Percentiles rank a stretch among this genome's conserved stretches.
Evolutionary conservation across 2,329 filamentous ascomycete genomes (phyloP).

Genomic region (Monosporascus sp.): DNA sequence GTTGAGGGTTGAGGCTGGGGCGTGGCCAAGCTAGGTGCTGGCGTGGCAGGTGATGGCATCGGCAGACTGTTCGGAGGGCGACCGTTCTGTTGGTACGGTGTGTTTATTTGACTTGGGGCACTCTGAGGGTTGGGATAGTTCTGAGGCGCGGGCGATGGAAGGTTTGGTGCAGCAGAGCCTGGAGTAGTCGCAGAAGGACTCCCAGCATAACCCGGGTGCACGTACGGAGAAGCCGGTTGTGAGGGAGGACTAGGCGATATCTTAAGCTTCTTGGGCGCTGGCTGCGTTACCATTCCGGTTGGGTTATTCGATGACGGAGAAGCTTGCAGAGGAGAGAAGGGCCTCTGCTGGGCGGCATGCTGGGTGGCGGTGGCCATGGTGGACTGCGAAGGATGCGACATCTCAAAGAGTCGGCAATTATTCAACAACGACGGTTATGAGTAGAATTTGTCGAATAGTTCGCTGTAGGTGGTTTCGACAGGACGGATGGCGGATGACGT

Average conservation of each 20-base stretch:
- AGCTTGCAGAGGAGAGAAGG: conserved; percentile 40
- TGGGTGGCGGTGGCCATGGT: conserved; percentile 24
- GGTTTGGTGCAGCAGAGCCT: conserved; percentile 30
- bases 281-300: conserved; percentile 50
- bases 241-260: conserved; percentile 65
- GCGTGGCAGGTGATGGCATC: conserved; percentile 11
- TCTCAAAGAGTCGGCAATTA: conserved; percentile 5
- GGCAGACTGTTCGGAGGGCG: conserved; percentile 12
- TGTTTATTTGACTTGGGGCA: conserved; percentile 28
- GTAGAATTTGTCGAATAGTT: background rate
- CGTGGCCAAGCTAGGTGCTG: conserved; percentile 10
- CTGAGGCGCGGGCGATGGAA: conserved; percentile 26
- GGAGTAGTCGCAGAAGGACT: conserved; percentile 35
- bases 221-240: conserved; percentile 59
- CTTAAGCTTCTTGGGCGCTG: conserved; percentile 68
- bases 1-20: conserved; percentile 17
- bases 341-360: conserved; percentile 27
- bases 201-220: conserved; percentile 43
- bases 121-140: conserved; percentile 11
- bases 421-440: background rate
- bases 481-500: no score
- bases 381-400: conserved; percentile 22
- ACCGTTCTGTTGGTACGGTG: conserved; percentile 20
- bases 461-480: no score
- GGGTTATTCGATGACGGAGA: conserved; percentile 56